Percentiles rank a stretch among this genome's conserved stretches.
Evolutionary conservation across 495 filamentous ascomycete species (phyloP).

Genomic region (Darksidea phi): DNA sequence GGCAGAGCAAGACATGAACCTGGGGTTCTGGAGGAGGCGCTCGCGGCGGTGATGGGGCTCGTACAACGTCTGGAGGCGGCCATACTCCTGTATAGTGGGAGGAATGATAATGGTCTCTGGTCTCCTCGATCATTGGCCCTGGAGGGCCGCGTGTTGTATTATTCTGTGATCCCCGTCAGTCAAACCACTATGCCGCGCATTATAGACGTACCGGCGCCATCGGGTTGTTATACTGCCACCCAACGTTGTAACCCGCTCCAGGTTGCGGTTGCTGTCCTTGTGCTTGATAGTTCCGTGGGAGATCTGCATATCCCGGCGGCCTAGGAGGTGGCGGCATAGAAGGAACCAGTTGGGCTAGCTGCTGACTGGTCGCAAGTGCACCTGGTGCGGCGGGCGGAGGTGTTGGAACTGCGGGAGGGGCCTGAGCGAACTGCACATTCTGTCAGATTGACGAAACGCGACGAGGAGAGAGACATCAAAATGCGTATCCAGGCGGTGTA

Average conservation of each 20-base stretch:
- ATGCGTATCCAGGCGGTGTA: not conserved
- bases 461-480: not conserved
- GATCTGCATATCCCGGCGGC: not conserved
- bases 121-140: too few relatives aligned
- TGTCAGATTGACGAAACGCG: too few relatives aligned
- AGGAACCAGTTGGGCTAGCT: too few relatives aligned
- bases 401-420: not conserved
- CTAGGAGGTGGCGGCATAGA: not conserved
- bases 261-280: too few relatives aligned
- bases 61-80: not conserved
- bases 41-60: not conserved
- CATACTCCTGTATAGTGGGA: not conserved
- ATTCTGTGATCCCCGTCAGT: too few relatives aligned
- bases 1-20: constrained; percentile 9
- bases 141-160: too few relatives aligned
- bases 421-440: too few relatives aligned
- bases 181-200: too few relatives aligned
- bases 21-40: not conserved
- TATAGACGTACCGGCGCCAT: too few relatives aligned
- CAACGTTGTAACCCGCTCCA: too few relatives aligned
- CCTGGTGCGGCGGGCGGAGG: not conserved
- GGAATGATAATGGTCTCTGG: not conserved
- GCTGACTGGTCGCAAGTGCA: too few relatives aligned
- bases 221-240: too few relatives aligned
- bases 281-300: not conserved